These are phyloP conservation scores for Vitis rupestris DNA, from an alignment of 164 flowering plant species.

Conservation along the genomic window DNA sequence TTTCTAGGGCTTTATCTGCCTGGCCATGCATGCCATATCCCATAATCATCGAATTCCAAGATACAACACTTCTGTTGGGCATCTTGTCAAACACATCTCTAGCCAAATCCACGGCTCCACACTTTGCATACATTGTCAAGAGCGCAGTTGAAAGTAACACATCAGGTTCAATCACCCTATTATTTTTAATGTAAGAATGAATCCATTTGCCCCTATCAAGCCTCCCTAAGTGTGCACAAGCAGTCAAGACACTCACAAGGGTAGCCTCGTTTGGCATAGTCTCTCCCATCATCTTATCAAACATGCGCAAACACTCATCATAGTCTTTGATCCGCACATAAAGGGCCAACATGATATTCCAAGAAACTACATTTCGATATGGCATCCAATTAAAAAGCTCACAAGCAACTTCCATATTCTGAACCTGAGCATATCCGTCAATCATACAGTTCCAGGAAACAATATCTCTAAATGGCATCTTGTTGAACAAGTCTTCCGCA, in stretches of 20 bases:
- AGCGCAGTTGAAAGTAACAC: constrained; percentile 60
- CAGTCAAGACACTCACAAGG: constrained; percentile 59
- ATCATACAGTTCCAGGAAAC: constrained; percentile 70
- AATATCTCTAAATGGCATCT: constrained; percentile 42
- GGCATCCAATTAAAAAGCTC: constrained; percentile 51
- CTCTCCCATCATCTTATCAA: constrained; percentile 54
- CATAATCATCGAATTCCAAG: constrained; percentile 76
- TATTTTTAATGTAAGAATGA: constrained; percentile 43
- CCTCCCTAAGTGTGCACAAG: constrained; percentile 52
- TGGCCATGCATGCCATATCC: constrained; percentile 67
- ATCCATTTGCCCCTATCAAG: constrained; percentile 56
- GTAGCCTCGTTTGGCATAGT: constrained; percentile 59
- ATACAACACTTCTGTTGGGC: constrained; percentile 57
- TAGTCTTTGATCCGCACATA: constrained; percentile 40
- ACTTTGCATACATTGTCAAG: constrained; percentile 72
- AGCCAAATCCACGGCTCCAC: constrained; percentile 58
- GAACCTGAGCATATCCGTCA: constrained; percentile 57
- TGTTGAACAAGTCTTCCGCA: constrained; percentile 38
- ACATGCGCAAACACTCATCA: constrained; percentile 43
- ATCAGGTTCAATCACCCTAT: constrained; percentile 33
- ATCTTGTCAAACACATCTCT: constrained; percentile 55
- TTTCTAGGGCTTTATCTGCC: constrained; percentile 53
- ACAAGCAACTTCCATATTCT: constrained; percentile 29
- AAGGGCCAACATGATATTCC: constrained; percentile 63
- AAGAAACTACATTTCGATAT: constrained; percentile 47